Percentiles rank a stretch among this genome's conserved stretches.
Evolutionary conservation across 2,329 filamentous ascomycete genomes (phyloP).

Genomic region (Tolypocladium guangdongense): DNA sequence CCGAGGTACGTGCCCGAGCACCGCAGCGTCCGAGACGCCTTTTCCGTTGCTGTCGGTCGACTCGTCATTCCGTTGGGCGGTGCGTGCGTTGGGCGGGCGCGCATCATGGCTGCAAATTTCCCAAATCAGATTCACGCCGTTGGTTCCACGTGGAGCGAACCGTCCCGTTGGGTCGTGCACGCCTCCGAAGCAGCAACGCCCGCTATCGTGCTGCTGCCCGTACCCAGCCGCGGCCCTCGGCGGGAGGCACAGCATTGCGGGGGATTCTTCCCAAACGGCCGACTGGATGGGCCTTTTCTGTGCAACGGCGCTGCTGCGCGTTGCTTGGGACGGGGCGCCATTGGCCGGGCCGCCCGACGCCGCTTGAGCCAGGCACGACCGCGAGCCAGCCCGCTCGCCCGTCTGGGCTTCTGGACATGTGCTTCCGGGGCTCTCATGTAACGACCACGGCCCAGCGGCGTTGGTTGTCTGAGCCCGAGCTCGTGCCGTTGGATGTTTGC

Average conservation of each 20-base stretch:
- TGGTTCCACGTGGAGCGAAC: not conserved
- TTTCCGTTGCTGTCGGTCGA: not conserved
- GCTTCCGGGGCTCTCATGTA: not conserved
- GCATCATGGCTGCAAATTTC: too few relatives aligned
- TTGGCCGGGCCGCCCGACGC: too few relatives aligned
- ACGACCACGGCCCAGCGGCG: not conserved
- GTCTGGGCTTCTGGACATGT: not conserved
- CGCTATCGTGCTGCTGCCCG: too few relatives aligned
- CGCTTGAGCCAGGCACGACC: not conserved
- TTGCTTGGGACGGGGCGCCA: not conserved
- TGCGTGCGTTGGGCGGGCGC: not conserved
- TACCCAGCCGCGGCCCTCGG: too few relatives aligned
- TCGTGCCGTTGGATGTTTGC: not conserved
- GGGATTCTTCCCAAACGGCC: too few relatives aligned
- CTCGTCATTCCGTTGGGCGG: not conserved
- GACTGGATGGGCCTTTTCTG: not conserved
- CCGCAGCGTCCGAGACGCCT: too few relatives aligned
- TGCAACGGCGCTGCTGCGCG: not conserved
- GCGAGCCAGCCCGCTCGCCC: not conserved
- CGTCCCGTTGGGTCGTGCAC: not conserved
- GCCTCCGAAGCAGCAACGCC: too few relatives aligned
- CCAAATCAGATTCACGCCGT: not conserved
- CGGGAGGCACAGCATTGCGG: not conserved
- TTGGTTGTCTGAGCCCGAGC: not conserved
- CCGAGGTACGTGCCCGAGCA: not conserved